Conservation (phyloP, 2,329 filamentous ascomycete genomes). For the Dactylellina haptotyla region DNA sequence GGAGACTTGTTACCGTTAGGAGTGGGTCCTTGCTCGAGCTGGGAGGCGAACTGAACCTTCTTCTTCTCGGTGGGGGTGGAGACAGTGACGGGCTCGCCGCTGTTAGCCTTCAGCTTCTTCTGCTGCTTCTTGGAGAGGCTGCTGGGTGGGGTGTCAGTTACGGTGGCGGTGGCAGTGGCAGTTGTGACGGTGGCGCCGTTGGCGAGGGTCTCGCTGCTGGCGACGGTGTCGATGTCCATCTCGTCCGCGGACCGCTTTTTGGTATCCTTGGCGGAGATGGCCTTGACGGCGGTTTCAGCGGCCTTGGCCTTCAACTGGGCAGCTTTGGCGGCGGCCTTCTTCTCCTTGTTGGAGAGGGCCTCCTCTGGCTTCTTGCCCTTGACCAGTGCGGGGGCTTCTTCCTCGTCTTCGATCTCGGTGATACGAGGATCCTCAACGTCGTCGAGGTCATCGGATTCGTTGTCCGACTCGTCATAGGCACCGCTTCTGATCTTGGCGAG, state of each 20-base stretch:
- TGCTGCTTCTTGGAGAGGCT: constrained; percentile 92
- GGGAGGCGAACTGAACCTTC: constrained; percentile 99
- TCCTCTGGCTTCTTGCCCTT: constrained; percentile 63
- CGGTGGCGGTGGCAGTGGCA: constrained; percentile 15
- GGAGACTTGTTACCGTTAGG: constrained; percentile 68
- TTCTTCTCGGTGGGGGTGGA: constrained; percentile 75
- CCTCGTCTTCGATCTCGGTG: constrained; percentile 71
- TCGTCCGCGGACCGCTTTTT: constrained; percentile 91
- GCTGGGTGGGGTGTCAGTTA: constrained; percentile 65
- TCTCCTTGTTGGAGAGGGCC: constrained; percentile 69
- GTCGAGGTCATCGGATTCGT: constrained; percentile 79
- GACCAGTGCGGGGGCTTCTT: constrained; percentile 74
- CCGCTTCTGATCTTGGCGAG: constrained; percentile 34
- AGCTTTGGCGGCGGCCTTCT: constrained; percentile 61
- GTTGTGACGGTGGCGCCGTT: constrained; percentile 27
- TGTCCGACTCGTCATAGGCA: constrained; percentile 59
- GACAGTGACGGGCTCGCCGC: constrained; percentile 79
- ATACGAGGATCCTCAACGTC: constrained; percentile 81
- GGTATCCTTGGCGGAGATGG: constrained; percentile 71
- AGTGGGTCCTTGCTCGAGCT: constrained; percentile 95
- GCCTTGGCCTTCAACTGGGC: constrained; percentile 68
- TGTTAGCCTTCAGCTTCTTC: constrained; percentile 99
- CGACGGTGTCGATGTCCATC: constrained; percentile 65
- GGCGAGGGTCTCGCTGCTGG: constrained; percentile 63
- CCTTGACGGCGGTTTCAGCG: constrained; percentile 62